Evolutionary conservation across 257 asterid species (phyloP), one percentile per base, ranked within the genome.

Genomic region (Fraxinus pennsylvanica): DNA sequence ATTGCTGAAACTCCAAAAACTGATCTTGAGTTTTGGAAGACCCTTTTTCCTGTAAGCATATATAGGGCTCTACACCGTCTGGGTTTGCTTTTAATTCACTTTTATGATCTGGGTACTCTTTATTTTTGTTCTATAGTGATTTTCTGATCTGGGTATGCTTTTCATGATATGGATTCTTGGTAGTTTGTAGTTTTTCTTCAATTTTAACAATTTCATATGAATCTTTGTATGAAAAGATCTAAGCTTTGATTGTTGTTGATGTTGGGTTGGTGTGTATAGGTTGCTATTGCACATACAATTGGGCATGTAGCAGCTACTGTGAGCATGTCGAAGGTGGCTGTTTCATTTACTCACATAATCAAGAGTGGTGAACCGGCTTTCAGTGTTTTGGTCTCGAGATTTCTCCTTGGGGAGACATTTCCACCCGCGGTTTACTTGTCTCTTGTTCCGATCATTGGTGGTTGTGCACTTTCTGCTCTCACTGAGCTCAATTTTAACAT

Each of bases 251-350:
- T 74, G 33, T 75, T 69, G 0, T 68, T 78, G 47, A 17, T 21
- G 67, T 70, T 78, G 68, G 9, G 15, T 27, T 73, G 69, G 33
- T 63, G 74, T 35, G 33, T 84, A 83, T 83, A 92, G 97, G 99
- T 94, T 81, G 97, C 99, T 43, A 88, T 94, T 74, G 97, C 99
- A 12, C 99, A 94, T 81, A 94, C 97, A 81, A 94, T 94, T 88
- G 99, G 99, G 82, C 99, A 94, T 81, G 99, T 94, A 36, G 99
- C 99, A 14, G 99, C 99, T 65, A 94, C 97, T 6, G 97, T 94
- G 76, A 94, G 99, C 76, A 94, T 94, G 99, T 94, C 99, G 25
- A 94, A 94, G 89, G 99, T 94, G 81, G 99, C 99, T 3, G 99
- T 94, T 74, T 94, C 99, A 6, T 94, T 94, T 80, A 94, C 99